phyloP scores from a whole-genome alignment of 345 rosid species.

The Boechera divaricarpa region DNA sequence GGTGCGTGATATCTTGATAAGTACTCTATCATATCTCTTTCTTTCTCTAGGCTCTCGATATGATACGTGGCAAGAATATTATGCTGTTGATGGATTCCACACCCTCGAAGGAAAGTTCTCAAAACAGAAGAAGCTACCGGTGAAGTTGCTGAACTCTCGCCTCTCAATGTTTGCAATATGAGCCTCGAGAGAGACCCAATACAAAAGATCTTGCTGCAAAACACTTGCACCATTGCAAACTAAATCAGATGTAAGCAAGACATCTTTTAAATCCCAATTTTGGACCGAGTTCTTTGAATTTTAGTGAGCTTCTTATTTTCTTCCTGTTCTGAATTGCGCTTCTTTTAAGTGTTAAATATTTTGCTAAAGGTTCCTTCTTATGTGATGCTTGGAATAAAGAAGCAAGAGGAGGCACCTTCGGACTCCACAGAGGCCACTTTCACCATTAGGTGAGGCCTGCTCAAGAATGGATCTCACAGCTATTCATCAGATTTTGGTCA shows the following conservation, averaged over 20 bases:
- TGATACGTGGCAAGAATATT: constrained; percentile 84
- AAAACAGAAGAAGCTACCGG: constrained; percentile 82
- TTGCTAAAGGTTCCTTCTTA: constrained; percentile 77
- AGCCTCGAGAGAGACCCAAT: constrained; percentile 93
- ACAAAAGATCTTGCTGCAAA: constrained; percentile 74
- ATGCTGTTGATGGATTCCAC: constrained; percentile 90
- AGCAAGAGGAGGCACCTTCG: constrained; percentile 75
- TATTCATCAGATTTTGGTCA: constrained; percentile 87
- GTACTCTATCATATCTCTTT: constrained; percentile 3
- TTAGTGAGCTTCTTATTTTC: neutral
- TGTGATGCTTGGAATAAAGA: constrained; percentile 85
- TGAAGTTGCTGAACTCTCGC: no score
- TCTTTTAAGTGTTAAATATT: constrained; percentile 2
- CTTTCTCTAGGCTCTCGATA: constrained; percentile 91
- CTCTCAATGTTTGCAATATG: constrained; percentile 84
- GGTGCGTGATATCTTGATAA: constrained; percentile 8
- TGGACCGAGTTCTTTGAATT: constrained; percentile 1
- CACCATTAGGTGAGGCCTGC: constrained; percentile 95
- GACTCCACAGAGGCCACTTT: constrained; percentile 77
- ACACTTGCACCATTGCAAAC: constrained; percentile 79
- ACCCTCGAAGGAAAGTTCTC: constrained; percentile 89
- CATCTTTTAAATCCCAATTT: neutral
- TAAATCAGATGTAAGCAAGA: constrained; percentile 76
- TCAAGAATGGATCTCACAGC: constrained; percentile 95
- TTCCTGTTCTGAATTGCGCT: no score